Conservation (phyloP, 2,329 filamentous ascomycete species). For the Colletotrichum aenigma region DNA sequence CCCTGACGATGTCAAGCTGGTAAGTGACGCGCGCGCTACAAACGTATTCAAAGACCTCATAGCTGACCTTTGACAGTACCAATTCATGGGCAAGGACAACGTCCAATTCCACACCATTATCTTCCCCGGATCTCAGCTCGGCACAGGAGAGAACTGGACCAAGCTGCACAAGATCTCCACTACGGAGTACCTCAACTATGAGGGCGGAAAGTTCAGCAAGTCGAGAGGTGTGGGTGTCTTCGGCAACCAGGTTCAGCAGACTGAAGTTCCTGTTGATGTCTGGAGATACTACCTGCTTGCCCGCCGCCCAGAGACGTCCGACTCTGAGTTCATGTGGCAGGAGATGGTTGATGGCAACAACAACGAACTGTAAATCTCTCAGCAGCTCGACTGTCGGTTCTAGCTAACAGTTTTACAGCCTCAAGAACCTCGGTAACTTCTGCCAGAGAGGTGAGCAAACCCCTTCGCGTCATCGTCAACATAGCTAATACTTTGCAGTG, state of each 20-base stretch:
- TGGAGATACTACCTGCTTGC: constrained; percentile 93
- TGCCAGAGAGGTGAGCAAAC: constrained; percentile 57
- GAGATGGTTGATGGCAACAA: constrained; percentile 87
- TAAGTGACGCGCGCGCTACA: neutral
- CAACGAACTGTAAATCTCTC: constrained; percentile 67
- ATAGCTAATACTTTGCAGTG: neutral
- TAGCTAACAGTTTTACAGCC: constrained; percentile 14
- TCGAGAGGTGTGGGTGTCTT: constrained; percentile 90
- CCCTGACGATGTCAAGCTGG: constrained; percentile 80
- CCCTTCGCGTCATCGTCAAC: neutral
- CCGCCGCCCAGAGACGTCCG: constrained; percentile 81
- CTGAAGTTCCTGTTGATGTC: constrained; percentile 83
- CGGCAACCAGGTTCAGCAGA: constrained; percentile 86
- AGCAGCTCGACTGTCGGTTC: neutral
- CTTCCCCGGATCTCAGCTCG: constrained; percentile 87
- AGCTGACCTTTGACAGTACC: constrained; percentile 56
- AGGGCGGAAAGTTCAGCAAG: constrained; percentile 91
- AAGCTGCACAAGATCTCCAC: constrained; percentile 87
- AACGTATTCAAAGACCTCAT: neutral
- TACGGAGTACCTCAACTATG: constrained; percentile 86
- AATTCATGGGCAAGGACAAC: constrained; percentile 82
- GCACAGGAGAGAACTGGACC: constrained; percentile 86
- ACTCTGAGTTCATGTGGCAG: constrained; percentile 90
- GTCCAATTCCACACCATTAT: constrained; percentile 87
- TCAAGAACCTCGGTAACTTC: constrained; percentile 77